Percentiles rank a stretch among this genome's conserved stretches.
Conservation (phyloP, 169 alveolate species). For the Eimeria tenella region DNA sequence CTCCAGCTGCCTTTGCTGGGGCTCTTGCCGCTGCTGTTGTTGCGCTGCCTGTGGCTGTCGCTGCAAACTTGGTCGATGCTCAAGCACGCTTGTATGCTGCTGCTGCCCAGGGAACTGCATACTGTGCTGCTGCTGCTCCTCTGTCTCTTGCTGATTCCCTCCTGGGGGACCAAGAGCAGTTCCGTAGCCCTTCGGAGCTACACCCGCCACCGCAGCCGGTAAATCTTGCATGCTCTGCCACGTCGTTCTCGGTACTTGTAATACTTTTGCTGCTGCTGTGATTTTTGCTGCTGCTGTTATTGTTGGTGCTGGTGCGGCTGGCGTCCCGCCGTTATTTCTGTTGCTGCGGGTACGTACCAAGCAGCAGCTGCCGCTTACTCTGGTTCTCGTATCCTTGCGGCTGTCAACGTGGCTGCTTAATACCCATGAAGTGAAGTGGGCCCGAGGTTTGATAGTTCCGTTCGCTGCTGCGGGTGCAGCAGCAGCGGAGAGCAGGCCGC, state of each 20-base stretch:
- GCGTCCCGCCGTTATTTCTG: no score
- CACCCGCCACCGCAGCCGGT: not conserved
- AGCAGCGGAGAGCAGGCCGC: not conserved
- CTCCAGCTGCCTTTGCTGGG: not conserved
- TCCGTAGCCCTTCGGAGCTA: not conserved
- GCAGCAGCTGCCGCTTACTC: not conserved
- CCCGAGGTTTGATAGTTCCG: not conserved
- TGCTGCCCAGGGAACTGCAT: not conserved
- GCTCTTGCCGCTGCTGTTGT: not conserved
- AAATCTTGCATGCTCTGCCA: not conserved
- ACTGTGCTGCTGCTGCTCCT: not conserved
- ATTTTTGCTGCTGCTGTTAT: not conserved
- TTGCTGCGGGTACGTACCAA: not conserved
- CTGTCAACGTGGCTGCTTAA: not conserved
- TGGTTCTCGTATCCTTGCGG: not conserved
- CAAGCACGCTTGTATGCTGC: not conserved
- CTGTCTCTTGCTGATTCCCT: not conserved
- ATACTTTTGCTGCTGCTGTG: not conserved
- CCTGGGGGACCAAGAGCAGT: not conserved
- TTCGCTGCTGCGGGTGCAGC: not conserved
- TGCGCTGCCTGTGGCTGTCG: not conserved
- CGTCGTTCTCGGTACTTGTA: not conserved
- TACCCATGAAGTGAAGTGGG: not conserved
- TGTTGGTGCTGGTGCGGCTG: not conserved
- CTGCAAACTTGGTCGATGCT: not conserved